A percentile compares a stretch with the other conserved stretches of the same genome.
Conservation (phyloP, 2,329 filamentous ascomycete genomes). For the Pestalotiopsis sp. region DNA sequence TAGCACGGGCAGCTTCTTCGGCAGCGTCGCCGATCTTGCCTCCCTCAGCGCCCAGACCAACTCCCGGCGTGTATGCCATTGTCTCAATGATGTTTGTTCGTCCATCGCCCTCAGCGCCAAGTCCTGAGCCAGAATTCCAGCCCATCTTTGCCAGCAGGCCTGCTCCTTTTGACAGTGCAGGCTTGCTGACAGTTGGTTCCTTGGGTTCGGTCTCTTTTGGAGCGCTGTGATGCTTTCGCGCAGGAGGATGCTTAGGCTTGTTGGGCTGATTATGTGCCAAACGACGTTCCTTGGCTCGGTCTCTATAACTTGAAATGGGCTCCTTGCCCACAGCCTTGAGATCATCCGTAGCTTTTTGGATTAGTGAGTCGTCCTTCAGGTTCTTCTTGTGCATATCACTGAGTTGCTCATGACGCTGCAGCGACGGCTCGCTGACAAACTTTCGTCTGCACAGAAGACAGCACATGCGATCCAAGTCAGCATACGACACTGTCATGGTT, state of each 20-base stretch:
- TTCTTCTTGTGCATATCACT: conserved; percentile 45
- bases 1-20: conserved; percentile 64
- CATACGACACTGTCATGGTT: conserved; percentile 58
- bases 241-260: conserved; percentile 45
- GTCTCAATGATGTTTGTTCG: conserved; percentile 66
- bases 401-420: conserved; percentile 46
- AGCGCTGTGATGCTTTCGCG: conserved; percentile 26
- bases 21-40: conserved; percentile 71
- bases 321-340: conserved; percentile 37
- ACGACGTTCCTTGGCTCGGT: conserved; percentile 70
- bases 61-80: conserved; percentile 67
- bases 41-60: conserved; percentile 70
- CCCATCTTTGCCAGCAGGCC: conserved; percentile 74
- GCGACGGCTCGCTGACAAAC: conserved; percentile 40
- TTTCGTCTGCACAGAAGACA: conserved; percentile 46
- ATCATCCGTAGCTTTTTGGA: conserved; percentile 30
- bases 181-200: conserved; percentile 35
- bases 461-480: conserved; percentile 51
- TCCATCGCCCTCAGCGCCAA: conserved; percentile 66
- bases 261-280: conserved; percentile 63
- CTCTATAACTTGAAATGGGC: conserved; percentile 52
- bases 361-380: conserved; percentile 29
- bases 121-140: conserved; percentile 66
- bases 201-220: conserved; percentile 40
- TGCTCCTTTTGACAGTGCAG: conserved; percentile 62